Conservation (phyloP, 257 asterid genomes). For the Solanum megistacrolobum region DNA sequence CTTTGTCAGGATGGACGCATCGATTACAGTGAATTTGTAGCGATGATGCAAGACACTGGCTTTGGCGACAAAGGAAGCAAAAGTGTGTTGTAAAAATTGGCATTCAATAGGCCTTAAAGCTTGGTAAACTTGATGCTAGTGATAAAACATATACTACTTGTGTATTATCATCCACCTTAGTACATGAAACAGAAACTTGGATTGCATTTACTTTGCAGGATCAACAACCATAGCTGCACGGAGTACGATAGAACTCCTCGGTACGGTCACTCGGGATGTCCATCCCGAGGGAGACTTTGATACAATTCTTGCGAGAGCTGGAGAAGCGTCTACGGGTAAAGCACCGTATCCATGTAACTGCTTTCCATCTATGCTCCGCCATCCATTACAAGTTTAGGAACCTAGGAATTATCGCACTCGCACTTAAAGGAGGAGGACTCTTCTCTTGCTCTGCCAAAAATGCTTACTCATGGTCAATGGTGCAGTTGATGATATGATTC, state of each 20-base stretch:
- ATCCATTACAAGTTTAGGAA: not conserved
- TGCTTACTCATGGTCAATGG: not conserved
- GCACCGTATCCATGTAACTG: not conserved
- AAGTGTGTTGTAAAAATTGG: not conserved
- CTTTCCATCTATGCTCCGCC: not conserved
- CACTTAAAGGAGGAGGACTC: not conserved
- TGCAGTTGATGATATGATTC: not conserved
- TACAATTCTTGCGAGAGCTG: not conserved
- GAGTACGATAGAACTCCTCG: not conserved
- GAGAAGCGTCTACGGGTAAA: not conserved
- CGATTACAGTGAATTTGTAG: constrained; percentile 16
- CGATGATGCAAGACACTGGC: constrained; percentile 13
- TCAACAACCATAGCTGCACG: constrained; percentile 4
- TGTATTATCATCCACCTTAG: not conserved
- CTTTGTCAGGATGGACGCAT: constrained; percentile 18
- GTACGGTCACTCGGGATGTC: not conserved
- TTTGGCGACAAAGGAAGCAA: constrained; percentile 4
- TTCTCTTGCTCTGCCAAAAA: not conserved
- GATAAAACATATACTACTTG: not conserved
- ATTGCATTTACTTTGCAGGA: not conserved
- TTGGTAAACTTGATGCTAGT: not conserved
- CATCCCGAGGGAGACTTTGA: not conserved
- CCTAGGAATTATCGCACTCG: not conserved
- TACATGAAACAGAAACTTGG: not conserved
- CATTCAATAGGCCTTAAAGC: not conserved